Conservation (phyloP, 2,329 filamentous ascomycete species). For the Aspergillus neoniger region DNA sequence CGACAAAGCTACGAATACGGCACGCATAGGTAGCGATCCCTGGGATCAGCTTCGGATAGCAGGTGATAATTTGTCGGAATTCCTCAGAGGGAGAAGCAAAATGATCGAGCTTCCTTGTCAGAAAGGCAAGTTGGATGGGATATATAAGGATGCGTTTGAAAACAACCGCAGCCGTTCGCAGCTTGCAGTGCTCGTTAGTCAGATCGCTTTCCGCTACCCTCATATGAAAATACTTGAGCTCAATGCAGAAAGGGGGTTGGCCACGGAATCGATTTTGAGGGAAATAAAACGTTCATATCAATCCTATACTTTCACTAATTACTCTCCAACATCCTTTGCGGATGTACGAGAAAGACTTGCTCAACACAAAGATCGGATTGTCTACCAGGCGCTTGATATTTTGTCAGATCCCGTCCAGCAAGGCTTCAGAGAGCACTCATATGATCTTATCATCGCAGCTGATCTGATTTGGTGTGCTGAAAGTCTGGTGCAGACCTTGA, state of each 20-base stretch:
- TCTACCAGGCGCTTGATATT: constrained; percentile 29
- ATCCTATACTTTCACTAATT: constrained; percentile 22
- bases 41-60: neutral
- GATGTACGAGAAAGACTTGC: constrained; percentile 27
- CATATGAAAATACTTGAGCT: constrained; percentile 22
- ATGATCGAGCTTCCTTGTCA: neutral
- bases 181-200: neutral
- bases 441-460: constrained; percentile 33
- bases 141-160: neutral
- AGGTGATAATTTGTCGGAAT: neutral
- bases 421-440: constrained; percentile 23
- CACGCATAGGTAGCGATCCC: neutral
- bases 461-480: constrained; percentile 32
- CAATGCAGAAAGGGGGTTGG: constrained; percentile 20
- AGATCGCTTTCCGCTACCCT: constrained; percentile 8
- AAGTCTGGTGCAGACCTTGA: constrained; percentile 23
- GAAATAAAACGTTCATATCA: neutral
- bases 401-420: constrained; percentile 23
- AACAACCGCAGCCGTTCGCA: neutral
- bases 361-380: constrained; percentile 19
- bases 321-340: constrained; percentile 31
- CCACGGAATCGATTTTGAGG: constrained; percentile 6
- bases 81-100: neutral
- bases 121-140: neutral
- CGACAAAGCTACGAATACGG: neutral